Base-by-base conservation (phyloP, 805 yeast species). In the Kodamaea nitidulidarum region DNA sequence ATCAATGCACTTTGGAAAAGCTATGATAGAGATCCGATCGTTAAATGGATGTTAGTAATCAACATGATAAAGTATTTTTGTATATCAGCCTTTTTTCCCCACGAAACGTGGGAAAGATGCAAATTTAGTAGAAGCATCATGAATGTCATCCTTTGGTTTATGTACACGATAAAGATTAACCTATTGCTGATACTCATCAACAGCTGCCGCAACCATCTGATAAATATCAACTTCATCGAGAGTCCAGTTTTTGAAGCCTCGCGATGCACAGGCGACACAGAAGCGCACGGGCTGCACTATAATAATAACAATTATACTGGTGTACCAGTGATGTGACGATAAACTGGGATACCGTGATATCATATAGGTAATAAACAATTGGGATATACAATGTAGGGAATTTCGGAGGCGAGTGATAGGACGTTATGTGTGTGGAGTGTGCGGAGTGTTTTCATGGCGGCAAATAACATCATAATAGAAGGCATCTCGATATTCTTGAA, bases 141-240 rank as follows among this genome's bases (percentile, higher is more conserved):
- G 73, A 61, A 61, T 45, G 45, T 65, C 29, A 42, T 65, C 12
- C 49, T 62, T 24, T 51, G 63, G 38, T 42, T 61, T 11, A 42
- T 68, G 35, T 67, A 67, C 43, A 47, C 61, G 29, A 49, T 68
- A 32, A 67, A 67, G 46, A 49, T 63, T 33, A 68, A 68, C 42
- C 41, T 67, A 26, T 51, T 68, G 32, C 66, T 58, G 35, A 50
- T 66, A 21, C 42, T 68, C 16, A 61, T 68, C 26, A 49, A 56
- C 36, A 58, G 53, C 38, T 56, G 63, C 36, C 54, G 71, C 36
- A 52, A 60, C 17, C 52, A 57, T 17, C 60, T 65, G 36, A 50
- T 63, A 15, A 50, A 60, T 36, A 38, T 63, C 30, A 57, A 56
- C 15, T 56, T 50, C 45, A 53, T 67, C 15, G 65, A 64, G 25